Evolutionary conservation across 768 basidiomycete species (phyloP).

Genomic region (Amanita inopinata): DNA sequence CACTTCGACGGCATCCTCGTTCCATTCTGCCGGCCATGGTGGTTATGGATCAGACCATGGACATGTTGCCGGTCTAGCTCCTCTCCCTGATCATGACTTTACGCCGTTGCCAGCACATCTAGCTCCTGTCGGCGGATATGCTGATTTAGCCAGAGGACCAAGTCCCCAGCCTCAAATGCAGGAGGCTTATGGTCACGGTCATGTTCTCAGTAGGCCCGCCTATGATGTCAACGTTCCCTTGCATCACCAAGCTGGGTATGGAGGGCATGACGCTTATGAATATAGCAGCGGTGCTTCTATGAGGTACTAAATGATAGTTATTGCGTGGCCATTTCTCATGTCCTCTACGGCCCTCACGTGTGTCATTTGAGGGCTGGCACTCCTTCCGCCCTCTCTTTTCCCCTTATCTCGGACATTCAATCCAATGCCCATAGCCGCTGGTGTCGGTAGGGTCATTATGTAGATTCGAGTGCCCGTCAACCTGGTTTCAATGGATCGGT

Average conservation of each 20-base stretch:
- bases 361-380: conserved; percentile 11
- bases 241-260: conserved; percentile 47
- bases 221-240: conserved; percentile 53
- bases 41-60: conserved; percentile 18
- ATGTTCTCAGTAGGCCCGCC: conserved; percentile 33
- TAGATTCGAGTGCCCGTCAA: no score
- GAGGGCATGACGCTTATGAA: conserved; percentile 16
- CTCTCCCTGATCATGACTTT: conserved; percentile 69
- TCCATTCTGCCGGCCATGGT: conserved; percentile 46
- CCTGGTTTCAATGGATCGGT: no score
- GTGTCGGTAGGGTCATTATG: no score
- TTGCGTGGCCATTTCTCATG: not conserved
- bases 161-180: conserved; percentile 62
- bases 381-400: conserved; percentile 7
- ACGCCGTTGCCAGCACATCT: conserved; percentile 48
- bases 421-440: not conserved
- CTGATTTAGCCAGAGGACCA: conserved; percentile 68
- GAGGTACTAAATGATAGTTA: conserved; percentile 1
- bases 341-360: not conserved
- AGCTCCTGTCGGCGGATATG: conserved; percentile 71
- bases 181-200: conserved; percentile 34
- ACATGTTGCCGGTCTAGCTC: conserved; percentile 24
- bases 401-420: not conserved
- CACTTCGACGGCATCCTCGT: conserved; percentile 56
- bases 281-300: conserved; percentile 1